phyloP scores from a whole-genome alignment of 306 rosid genomes.

The Styphnolobium japonicum region DNA sequence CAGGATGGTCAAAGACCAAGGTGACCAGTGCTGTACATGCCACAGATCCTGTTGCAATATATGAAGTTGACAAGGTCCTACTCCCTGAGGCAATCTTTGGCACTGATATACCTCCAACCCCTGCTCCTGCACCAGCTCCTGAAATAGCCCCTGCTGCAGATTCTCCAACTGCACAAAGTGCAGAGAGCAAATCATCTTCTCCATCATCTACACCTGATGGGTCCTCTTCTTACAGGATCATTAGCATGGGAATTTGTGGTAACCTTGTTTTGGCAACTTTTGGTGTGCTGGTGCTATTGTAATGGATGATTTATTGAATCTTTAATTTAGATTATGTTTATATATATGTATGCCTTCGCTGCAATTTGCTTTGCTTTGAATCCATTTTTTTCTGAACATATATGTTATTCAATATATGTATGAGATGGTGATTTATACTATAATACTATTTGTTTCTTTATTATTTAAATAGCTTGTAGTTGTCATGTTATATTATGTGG shows the following conservation, averaged over 20 bases:
- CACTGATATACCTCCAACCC: slow-evolving; percentile 70
- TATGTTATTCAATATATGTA: slow-evolving; percentile 49
- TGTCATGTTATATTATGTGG: slow-evolving; percentile 6
- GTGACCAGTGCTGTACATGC: slow-evolving; percentile 83
- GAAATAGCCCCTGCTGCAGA: slow-evolving; percentile 73
- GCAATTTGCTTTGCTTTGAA: slow-evolving; percentile 50
- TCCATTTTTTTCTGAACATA: slow-evolving; percentile 66
- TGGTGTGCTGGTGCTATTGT: slow-evolving; percentile 52
- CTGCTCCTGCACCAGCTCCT: slow-evolving; percentile 90
- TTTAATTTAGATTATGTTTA: slow-evolving; percentile 46
- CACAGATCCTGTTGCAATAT: slow-evolving; percentile 81
- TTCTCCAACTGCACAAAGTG: slow-evolving; percentile 41
- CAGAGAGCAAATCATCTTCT: slow-evolving; percentile 49
- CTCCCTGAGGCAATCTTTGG: slow-evolving; percentile 92
- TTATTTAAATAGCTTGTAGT: slow-evolving; percentile 14
- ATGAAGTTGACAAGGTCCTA: slow-evolving; percentile 72
- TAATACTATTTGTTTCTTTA: slow-evolving; percentile 19
- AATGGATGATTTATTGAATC: too few species aligned
- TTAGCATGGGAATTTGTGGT: slow-evolving; percentile 49
- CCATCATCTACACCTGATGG: slow-evolving; percentile 46
- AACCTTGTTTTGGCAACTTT: slow-evolving; percentile 57
- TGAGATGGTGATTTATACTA: slow-evolving; percentile 37
- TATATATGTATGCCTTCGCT: slow-evolving; percentile 44
- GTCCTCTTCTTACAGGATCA: slow-evolving; percentile 58
- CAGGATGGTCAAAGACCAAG: slow-evolving; percentile 86